Percentiles rank a stretch among this genome's conserved stretches.
phyloP scores from a whole-genome alignment of 2,329 filamentous ascomycete species.

The Botrytis squamosa region DNA sequence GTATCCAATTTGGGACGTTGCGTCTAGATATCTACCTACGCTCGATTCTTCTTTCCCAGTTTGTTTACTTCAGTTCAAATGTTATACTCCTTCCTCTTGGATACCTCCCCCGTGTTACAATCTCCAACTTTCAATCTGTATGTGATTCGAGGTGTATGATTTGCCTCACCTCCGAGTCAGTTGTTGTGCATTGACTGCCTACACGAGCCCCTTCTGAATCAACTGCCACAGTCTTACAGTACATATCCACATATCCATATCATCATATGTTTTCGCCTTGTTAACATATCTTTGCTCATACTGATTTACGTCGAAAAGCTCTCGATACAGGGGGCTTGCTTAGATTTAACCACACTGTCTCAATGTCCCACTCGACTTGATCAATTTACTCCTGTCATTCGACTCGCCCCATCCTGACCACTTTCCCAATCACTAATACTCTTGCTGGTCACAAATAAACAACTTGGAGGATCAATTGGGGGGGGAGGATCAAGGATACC shows the following conservation, averaged over 20 bases:
- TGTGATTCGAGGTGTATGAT: neutral
- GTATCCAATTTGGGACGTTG: conserved; percentile 3
- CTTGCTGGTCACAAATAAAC: conserved; percentile 13
- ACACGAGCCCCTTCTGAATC: neutral
- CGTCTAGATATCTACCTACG: neutral
- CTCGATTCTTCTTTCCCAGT: neutral
- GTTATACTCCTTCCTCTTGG: neutral
- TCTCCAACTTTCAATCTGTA: neutral
- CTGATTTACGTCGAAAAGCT: neutral
- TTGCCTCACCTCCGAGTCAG: conserved; percentile 5
- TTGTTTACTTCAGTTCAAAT: neutral
- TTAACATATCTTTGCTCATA: neutral
- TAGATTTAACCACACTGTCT: neutral
- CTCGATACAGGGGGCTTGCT: neutral
- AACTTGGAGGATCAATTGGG: neutral
- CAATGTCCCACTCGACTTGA: conserved; percentile 6
- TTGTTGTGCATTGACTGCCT: conserved; percentile 9
- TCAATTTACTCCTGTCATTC: neutral
- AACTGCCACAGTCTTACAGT: neutral
- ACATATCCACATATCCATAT: neutral
- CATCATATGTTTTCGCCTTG: neutral
- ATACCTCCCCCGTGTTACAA: neutral
- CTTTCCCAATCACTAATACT: neutral
- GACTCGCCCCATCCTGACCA: neutral
- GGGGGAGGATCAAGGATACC: neutral